Evolutionary conservation across 2,329 filamentous ascomycete species (phyloP).

Genomic region (Phialophora verrucosa): DNA sequence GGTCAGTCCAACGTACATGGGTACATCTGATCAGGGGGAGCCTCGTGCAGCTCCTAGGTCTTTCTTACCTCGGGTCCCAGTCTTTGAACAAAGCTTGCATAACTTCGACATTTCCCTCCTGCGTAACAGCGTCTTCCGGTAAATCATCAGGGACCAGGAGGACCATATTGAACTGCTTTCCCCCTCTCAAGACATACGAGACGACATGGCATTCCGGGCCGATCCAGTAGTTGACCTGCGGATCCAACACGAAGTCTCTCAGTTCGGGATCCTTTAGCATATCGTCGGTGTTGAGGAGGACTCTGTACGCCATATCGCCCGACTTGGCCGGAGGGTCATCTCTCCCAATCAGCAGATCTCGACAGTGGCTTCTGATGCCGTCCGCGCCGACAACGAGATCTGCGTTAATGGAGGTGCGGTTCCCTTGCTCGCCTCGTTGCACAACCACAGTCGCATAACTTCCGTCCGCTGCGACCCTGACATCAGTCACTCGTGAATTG

Average conservation of each 20-base stretch:
- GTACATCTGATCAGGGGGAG: not conserved
- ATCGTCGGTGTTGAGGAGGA: slow-evolving; percentile 57
- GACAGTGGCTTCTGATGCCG: slow-evolving; percentile 53
- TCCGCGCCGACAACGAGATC: slow-evolving; percentile 58
- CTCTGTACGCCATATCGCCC: slow-evolving; percentile 63
- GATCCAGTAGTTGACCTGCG: slow-evolving; percentile 61
- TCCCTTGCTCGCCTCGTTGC: slow-evolving; percentile 40
- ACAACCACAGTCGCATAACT: slow-evolving; percentile 42
- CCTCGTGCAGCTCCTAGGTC: not conserved
- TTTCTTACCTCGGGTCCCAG: slow-evolving; percentile 49
- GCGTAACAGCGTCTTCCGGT: slow-evolving; percentile 41
- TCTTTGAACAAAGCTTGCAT: slow-evolving; percentile 42
- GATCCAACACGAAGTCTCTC: slow-evolving; percentile 53
- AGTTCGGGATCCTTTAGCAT: slow-evolving; percentile 58
- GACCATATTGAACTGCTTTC: slow-evolving; percentile 56
- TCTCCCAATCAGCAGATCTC: slow-evolving; percentile 52
- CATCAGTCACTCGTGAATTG: slow-evolving; percentile 38
- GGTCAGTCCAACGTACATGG: not conserved
- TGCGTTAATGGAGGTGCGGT: slow-evolving; percentile 14
- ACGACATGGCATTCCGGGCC: slow-evolving; percentile 60
- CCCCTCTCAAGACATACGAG: slow-evolving; percentile 54
- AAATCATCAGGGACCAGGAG: slow-evolving; percentile 56
- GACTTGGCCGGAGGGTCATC: slow-evolving; percentile 56
- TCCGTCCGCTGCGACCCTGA: slow-evolving; percentile 34
- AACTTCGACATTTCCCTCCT: slow-evolving; percentile 45